Conservation (phyloP, 2,329 filamentous ascomycete species). For the Metarhizium rileyi region DNA sequence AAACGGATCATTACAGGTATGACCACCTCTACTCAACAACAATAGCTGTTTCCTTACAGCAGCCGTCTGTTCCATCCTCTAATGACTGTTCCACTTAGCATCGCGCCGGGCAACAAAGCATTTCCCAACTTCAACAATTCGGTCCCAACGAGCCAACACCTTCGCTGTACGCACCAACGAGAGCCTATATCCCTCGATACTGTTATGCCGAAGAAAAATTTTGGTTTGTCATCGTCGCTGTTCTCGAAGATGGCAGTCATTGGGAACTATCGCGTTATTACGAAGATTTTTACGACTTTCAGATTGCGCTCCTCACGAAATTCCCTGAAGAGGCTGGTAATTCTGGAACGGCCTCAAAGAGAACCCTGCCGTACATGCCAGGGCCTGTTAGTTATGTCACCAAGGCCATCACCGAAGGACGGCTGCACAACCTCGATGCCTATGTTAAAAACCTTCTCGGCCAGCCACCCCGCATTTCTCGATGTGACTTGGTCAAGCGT, state of each 20-base stretch:
- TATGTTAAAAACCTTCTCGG: slow-evolving; percentile 88
- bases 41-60: neutral
- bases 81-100: slow-evolving; percentile 1
- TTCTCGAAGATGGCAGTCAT: slow-evolving; percentile 78
- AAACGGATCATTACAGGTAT: slow-evolving; percentile 17
- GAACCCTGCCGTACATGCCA: slow-evolving; percentile 92
- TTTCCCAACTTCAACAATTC: slow-evolving; percentile 26
- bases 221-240: slow-evolving; percentile 93
- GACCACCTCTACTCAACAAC: neutral
- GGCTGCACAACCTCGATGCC: slow-evolving; percentile 84
- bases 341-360: slow-evolving; percentile 58
- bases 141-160: slow-evolving; percentile 32
- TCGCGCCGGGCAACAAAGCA: slow-evolving; percentile 19
- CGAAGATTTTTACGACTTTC: slow-evolving; percentile 98
- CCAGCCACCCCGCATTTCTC: slow-evolving; percentile 75
- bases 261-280: slow-evolving; percentile 95
- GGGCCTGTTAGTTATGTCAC: slow-evolving; percentile 96
- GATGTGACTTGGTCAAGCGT: slow-evolving; percentile 74
- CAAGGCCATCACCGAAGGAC: slow-evolving; percentile 90
- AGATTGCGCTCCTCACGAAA: slow-evolving; percentile 85
- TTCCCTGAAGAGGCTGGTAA: slow-evolving; percentile 93
- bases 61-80: neutral
- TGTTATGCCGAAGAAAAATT: slow-evolving; percentile 97
- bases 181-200: slow-evolving; percentile 81
- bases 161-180: slow-evolving; percentile 63